phyloP scores from a whole-genome alignment of 2,329 filamentous ascomycete species.

The Eurotiales sp. region DNA sequence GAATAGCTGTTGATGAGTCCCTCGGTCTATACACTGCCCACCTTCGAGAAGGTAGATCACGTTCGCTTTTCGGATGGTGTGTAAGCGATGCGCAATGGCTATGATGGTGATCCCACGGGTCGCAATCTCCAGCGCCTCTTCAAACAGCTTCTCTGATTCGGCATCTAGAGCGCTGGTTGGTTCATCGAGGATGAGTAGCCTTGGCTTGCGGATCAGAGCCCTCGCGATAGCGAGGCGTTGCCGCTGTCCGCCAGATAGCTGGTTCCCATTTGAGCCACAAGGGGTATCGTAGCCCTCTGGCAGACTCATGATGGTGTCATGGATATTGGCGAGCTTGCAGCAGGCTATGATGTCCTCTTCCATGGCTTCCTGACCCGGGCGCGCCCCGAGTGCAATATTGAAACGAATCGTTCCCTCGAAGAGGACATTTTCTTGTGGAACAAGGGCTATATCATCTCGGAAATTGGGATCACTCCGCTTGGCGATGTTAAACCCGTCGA shows the following conservation, averaged over 20 bases:
- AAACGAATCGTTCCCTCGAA: slow-evolving; percentile 85
- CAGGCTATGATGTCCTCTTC: slow-evolving; percentile 60
- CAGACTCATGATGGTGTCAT: slow-evolving; percentile 71
- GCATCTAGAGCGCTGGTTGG: slow-evolving; percentile 83
- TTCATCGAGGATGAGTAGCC: slow-evolving; percentile 80
- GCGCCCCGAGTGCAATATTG: slow-evolving; percentile 86
- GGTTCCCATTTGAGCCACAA: slow-evolving; percentile 65
- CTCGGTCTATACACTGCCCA: too few species aligned
- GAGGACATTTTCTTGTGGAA: slow-evolving; percentile 86
- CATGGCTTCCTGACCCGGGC: slow-evolving; percentile 53
- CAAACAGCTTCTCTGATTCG: slow-evolving; percentile 80
- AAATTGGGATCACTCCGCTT: slow-evolving; percentile 58
- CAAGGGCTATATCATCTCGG: slow-evolving; percentile 69
- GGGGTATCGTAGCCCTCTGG: slow-evolving; percentile 64
- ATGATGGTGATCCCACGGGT: slow-evolving; percentile 78
- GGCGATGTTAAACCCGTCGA: slow-evolving; percentile 59
- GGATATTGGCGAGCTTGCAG: slow-evolving; percentile 84
- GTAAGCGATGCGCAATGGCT: slow-evolving; percentile 82
- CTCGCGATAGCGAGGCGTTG: slow-evolving; percentile 79
- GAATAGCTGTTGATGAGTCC: too few species aligned
- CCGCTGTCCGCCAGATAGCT: slow-evolving; percentile 78
- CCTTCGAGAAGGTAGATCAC: too few species aligned
- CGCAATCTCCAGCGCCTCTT: slow-evolving; percentile 75
- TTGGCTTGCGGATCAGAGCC: slow-evolving; percentile 70
- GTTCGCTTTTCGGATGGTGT: slow-evolving; percentile 70